phyloP scores from a whole-genome alignment of 768 basidiomycete genomes.

The Lentinula guzmanii region DNA sequence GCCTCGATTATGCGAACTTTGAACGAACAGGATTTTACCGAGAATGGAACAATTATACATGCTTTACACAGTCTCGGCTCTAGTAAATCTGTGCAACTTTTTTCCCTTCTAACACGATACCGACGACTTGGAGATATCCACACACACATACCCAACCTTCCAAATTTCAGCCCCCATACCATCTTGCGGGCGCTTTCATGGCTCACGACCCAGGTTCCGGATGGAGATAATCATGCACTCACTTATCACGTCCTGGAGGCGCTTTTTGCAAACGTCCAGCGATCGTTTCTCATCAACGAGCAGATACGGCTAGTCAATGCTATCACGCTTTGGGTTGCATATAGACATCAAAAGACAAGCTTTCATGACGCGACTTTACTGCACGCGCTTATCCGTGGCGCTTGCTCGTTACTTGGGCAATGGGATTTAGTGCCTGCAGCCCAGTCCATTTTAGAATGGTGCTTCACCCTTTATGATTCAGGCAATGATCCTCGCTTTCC shows the following conservation, averaged over 20 bases:
- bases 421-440: slow-evolving; percentile 60
- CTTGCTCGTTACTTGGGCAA: slow-evolving; percentile 59
- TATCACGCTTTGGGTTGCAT: slow-evolving; percentile 68
- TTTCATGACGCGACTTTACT: slow-evolving; percentile 52
- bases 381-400: slow-evolving; percentile 62
- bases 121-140: slow-evolving; percentile 41
- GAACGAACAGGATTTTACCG: slow-evolving; percentile 60
- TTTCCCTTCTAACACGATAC: slow-evolving; percentile 46
- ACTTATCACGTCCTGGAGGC: slow-evolving; percentile 76
- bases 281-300: slow-evolving; percentile 74
- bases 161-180: slow-evolving; percentile 42
- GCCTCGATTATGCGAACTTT: slow-evolving; percentile 55
- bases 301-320: slow-evolving; percentile 71
- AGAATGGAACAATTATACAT: slow-evolving; percentile 39
- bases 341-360: slow-evolving; percentile 44
- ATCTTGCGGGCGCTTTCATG: slow-evolving; percentile 56
- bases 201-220: slow-evolving; percentile 39
- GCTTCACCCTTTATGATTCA: slow-evolving; percentile 45
- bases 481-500: slow-evolving; percentile 49
- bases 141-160: slow-evolving; percentile 62
- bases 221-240: slow-evolving; percentile 44
- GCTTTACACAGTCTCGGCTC: slow-evolving; percentile 31
- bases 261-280: slow-evolving; percentile 61
- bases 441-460: slow-evolving; percentile 79
- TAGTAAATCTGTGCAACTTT: slow-evolving; percentile 34